Base-by-base conservation (phyloP, 169 alveolate genomes). In the Plasmodium gaboni region DNA sequence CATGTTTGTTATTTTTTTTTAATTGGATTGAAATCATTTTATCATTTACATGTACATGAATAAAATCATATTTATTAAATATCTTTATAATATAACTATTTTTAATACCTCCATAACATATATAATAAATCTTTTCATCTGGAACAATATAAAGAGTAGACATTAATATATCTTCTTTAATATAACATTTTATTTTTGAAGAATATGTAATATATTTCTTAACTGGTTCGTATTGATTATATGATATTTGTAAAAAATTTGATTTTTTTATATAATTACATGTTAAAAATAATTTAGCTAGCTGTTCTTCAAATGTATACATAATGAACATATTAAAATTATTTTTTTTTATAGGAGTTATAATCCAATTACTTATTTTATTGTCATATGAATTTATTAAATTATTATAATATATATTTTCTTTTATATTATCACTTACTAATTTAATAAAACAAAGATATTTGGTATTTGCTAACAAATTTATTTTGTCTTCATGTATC, bases 141-240 rank as follows among this genome's bases (percentile, higher is more conserved):
- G 73, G 71, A 10, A 80, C 22, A 10, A 80, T 50, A 80, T 67
- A 80, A 44, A 80, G 46, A 28, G 83, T 22, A 53, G 85, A 28
- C 85, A 80, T 80, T 32, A 46, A 51, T 6, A 67, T 7, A 60
- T 46, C 17, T 32, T 60, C 72, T 48, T 80, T 80, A 44, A 80
- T 68, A 74, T 53, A 68, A 32, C 90, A 80, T 26, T 50, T 38
- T 51, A 80, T 24, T 5, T 78, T 70, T 1, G 17, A 3, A 5
- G 73, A 63, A 19, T 63, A 46, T 10, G 19, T 24, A 15, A 76
- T 26, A 2, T 48, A 17, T 12, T 76, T 19, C 15, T 65, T 13
- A 8, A 53, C 9, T 19, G 4, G 6, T 2, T 38, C 17, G 8
- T 76, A 38, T n/a, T 50, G 12, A 15, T 38, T 46, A 53, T 74